Evolutionary conservation across 2,329 filamentous ascomycete species (phyloP).

Genomic region (Penicillium sp.): DNA sequence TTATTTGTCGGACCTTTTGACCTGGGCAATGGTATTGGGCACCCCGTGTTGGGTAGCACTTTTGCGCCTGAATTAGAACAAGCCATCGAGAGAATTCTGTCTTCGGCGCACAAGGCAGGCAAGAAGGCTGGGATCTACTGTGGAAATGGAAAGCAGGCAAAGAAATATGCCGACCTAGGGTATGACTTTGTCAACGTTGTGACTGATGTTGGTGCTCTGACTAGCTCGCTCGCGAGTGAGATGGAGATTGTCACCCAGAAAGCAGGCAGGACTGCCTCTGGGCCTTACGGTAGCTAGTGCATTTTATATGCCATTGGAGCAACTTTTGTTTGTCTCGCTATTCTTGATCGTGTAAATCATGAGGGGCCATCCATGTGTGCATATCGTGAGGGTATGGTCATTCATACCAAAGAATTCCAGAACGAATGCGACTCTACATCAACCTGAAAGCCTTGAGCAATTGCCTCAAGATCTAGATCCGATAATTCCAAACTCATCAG

Average conservation of each 20-base stretch:
- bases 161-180: neutral
- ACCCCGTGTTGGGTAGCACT: neutral
- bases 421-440: slow-evolving; percentile 18
- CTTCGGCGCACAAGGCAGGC: neutral
- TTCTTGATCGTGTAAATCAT: neutral
- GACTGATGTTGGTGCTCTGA: neutral
- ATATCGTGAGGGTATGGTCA: neutral
- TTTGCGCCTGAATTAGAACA: neutral
- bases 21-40: neutral
- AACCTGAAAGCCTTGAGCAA: slow-evolving; percentile 22
- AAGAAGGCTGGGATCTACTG: neutral
- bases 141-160: neutral
- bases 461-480: slow-evolving; percentile 23
- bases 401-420: slow-evolving; percentile 16
- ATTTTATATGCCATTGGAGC: neutral
- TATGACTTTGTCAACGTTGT: neutral
- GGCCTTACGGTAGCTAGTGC: slow-evolving; percentile 2
- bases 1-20: neutral
- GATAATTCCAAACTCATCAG: slow-evolving; percentile 17
- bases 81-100: neutral
- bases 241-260: neutral
- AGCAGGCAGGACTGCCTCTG: neutral
- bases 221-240: slow-evolving; percentile 1
- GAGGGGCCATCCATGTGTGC: neutral
- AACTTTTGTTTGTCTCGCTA: neutral